A percentile compares a stretch with the other conserved stretches of the same genome.
Conservation (phyloP, 495 filamentous ascomycete species). For the Aspergillus wentii region DNA sequence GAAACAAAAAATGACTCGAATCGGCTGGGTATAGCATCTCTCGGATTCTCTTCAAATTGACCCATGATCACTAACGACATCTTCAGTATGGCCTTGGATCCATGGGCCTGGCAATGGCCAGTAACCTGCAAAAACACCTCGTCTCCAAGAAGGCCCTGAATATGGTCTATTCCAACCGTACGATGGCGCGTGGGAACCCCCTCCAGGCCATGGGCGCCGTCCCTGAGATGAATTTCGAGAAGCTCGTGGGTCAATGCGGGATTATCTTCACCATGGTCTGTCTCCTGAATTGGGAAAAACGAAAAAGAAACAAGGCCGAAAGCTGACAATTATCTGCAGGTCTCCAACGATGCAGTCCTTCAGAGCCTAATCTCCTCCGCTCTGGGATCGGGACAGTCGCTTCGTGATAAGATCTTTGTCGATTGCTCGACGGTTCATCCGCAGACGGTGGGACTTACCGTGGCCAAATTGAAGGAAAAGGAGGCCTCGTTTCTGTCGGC, state of each 20-base stretch:
- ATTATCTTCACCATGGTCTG: constrained; percentile 45
- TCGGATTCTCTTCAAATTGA: no score
- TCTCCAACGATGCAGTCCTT: constrained; percentile 38
- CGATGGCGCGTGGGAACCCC: constrained; percentile 34
- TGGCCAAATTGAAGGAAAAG: constrained; percentile 27
- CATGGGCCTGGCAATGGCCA: constrained; percentile 48
- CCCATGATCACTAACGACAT: no score
- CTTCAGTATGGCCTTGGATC: constrained; percentile 41
- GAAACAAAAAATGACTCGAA: constrained; percentile 27
- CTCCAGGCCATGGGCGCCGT: constrained; percentile 30
- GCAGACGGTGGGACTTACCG: constrained; percentile 29
- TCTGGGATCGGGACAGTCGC: constrained; percentile 24
- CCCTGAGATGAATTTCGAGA: constrained; percentile 29
- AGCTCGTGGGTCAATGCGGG: constrained; percentile 31
- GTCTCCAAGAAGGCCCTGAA: constrained; percentile 28
- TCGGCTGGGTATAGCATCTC: constrained; percentile 31
- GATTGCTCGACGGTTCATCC: constrained; percentile 47
- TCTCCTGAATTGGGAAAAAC: no score
- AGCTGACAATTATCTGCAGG: constrained; percentile 13
- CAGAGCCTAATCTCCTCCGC: constrained; percentile 29
- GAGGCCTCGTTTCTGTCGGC: constrained; percentile 36
- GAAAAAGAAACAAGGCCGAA: constrained; percentile 1
- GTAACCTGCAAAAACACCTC: constrained; percentile 41
- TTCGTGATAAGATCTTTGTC: constrained; percentile 44
- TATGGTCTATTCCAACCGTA: constrained; percentile 41